Percentiles rank a stretch among this genome's conserved stretches.
Conservation (phyloP, 352 stramenopile genomes). For the Pythium monospermum region DNA sequence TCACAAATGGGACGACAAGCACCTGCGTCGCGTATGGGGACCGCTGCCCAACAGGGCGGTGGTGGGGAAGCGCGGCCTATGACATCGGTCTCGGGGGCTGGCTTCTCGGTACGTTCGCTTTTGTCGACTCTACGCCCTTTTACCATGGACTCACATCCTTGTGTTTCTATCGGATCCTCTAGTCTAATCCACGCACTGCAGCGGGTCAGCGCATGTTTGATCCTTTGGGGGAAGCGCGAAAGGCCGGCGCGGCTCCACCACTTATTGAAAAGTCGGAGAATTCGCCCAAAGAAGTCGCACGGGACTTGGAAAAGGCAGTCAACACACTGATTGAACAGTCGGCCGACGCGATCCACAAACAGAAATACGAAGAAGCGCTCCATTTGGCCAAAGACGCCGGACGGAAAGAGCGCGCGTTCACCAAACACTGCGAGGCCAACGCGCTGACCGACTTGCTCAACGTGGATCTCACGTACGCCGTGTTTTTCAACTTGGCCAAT, state of each 20-base stretch:
- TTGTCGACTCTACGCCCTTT: no score
- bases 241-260: constrained; percentile 64
- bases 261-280: constrained; percentile 91
- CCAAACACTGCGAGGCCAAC: constrained; percentile 88
- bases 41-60: constrained; percentile 36
- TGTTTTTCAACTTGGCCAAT: constrained; percentile 94
- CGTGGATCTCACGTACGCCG: constrained; percentile 92
- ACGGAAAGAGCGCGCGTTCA: constrained; percentile 89
- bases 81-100: constrained; percentile 91
- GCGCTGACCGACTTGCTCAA: constrained; percentile 88
- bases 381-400: constrained; percentile 82
- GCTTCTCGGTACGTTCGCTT: constrained; percentile 66
- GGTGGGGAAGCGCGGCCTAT: constrained; percentile 82
- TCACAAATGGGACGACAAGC: constrained; percentile 73
- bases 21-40: constrained; percentile 60
- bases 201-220: constrained; percentile 81
- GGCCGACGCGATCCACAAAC: constrained; percentile 64
- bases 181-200: constrained; percentile 80
- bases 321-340: constrained; percentile 91
- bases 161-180: constrained; percentile 1
- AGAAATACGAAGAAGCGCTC: constrained; percentile 83
- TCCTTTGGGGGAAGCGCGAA: constrained; percentile 83
- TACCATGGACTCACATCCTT: constrained; percentile 2
- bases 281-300: constrained; percentile 88
- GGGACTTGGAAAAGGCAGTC: constrained; percentile 89